These are phyloP conservation scores for Apiotrichum veenhuisii DNA, from an alignment of 1,284 basidiomycete genomes.

Conservation along the genomic window DNA sequence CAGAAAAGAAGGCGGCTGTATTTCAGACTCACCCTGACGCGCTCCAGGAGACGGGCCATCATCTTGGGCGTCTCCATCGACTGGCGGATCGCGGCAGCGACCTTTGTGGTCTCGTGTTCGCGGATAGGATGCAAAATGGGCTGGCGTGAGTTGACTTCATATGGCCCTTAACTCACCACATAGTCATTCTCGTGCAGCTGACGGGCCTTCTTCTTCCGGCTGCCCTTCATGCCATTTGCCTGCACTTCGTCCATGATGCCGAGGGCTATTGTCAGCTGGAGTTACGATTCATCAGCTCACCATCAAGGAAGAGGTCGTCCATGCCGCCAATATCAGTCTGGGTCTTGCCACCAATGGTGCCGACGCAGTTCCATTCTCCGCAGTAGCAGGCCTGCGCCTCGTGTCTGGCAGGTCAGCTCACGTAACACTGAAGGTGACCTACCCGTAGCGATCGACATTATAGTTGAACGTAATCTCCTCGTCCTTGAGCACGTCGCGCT, in stretches of 20 bases:
- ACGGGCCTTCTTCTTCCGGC: slow-evolving; percentile 83
- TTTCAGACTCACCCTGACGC: slow-evolving; percentile 71
- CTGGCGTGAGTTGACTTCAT: slow-evolving; percentile 22
- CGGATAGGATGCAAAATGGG: slow-evolving; percentile 65
- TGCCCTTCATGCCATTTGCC: slow-evolving; percentile 71
- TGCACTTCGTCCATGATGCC: slow-evolving; percentile 91
- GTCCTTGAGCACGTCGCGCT: slow-evolving; percentile 69
- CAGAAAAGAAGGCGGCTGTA: no score
- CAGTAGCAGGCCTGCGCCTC: slow-evolving; percentile 95
- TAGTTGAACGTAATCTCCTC: slow-evolving; percentile 99
- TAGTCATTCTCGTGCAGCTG: slow-evolving; percentile 90
- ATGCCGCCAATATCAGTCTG: slow-evolving; percentile 92
- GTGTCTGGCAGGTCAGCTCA: slow-evolving; percentile 58
- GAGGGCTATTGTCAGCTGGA: slow-evolving; percentile 61
- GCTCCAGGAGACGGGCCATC: slow-evolving; percentile 74
- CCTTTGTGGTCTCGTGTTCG: slow-evolving; percentile 76
- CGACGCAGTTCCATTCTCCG: slow-evolving; percentile 92
- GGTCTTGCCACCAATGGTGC: slow-evolving; percentile 95
- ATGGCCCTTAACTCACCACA: slow-evolving; percentile 55
- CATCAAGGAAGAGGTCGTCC: slow-evolving; percentile 93
- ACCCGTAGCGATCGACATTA: slow-evolving; percentile 99
- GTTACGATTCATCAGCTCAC: slow-evolving; percentile 51
- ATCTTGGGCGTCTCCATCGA: slow-evolving; percentile 76
- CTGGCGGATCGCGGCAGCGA: slow-evolving; percentile 87
- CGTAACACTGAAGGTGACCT: slow-evolving; percentile 38